phyloP scores from a whole-genome alignment of 805 yeast species.

The Kluyveromyces siamensis region DNA sequence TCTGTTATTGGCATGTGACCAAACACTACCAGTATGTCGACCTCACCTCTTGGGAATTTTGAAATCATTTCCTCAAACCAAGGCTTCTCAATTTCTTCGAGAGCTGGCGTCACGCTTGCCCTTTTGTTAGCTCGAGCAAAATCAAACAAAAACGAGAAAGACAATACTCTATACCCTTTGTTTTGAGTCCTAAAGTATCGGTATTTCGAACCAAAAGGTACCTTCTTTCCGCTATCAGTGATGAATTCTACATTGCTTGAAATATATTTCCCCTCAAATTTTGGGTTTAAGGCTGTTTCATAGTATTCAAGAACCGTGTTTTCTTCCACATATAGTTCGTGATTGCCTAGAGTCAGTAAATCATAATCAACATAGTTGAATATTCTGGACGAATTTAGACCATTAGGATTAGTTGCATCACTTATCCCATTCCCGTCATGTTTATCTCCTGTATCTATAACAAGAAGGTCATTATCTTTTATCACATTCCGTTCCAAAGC shows the following conservation, averaged over 20 bases:
- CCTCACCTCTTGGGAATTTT: constrained; percentile 28
- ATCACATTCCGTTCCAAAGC: constrained; percentile 35
- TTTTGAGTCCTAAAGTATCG: constrained; percentile 57
- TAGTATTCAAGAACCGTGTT: constrained; percentile 60
- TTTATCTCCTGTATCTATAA: constrained; percentile 86
- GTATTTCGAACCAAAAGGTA: constrained; percentile 60
- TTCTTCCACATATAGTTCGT: constrained; percentile 68
- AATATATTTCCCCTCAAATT: constrained; percentile 56
- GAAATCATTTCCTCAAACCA: constrained; percentile 55
- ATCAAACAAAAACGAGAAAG: constrained; percentile 74
- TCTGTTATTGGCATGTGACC: constrained; percentile 71
- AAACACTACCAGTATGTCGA: constrained; percentile 61
- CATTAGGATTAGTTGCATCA: constrained; percentile 72
- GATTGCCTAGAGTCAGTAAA: constrained; percentile 79
- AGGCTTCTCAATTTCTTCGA: constrained; percentile 39
- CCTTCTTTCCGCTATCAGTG: constrained; percentile 35
- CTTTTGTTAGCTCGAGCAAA: constrained; percentile 52
- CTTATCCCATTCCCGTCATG: constrained; percentile 91
- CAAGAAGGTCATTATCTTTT: constrained; percentile 49
- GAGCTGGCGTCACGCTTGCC: constrained; percentile 52
- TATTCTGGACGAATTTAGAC: constrained; percentile 49
- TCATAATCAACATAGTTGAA: constrained; percentile 65
- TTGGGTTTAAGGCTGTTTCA: constrained; percentile 38
- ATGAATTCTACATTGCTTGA: constrained; percentile 62
- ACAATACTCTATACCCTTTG: constrained; percentile 42